These are phyloP conservation scores for Juglanconis juglandina DNA, from an alignment of 2,329 filamentous ascomycete genomes.

Conservation along the genomic window DNA sequence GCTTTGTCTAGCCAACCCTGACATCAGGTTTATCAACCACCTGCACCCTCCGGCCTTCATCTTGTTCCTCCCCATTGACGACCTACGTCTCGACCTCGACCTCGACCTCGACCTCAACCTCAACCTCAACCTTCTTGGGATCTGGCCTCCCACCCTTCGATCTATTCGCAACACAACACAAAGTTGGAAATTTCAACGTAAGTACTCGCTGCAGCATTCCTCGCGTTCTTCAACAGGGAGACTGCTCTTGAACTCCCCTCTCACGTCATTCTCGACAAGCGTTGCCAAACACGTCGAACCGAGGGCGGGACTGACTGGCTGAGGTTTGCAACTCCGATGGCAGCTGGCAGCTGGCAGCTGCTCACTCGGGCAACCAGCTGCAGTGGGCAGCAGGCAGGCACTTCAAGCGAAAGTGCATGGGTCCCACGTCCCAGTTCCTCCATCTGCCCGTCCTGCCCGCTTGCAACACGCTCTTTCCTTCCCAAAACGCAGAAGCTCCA, in stretches of 20 bases:
- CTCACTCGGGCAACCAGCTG: neutral
- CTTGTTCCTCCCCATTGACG: neutral
- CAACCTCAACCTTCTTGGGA: neutral
- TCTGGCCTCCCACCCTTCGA: neutral
- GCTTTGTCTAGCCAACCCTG: neutral
- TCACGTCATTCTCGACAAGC: neutral
- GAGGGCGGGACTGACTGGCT: too few species aligned
- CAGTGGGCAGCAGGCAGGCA: neutral
- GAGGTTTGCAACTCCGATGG: too few species aligned
- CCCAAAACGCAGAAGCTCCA: conserved; percentile 1
- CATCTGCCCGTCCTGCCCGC: neutral
- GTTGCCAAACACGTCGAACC: neutral
- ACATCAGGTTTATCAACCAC: neutral
- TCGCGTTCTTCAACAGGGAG: neutral
- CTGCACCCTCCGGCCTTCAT: neutral
- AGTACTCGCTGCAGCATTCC: neutral
- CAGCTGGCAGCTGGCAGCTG: too few species aligned
- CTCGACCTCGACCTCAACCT: neutral
- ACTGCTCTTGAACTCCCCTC: neutral
- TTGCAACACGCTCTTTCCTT: neutral
- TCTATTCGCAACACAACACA: neutral
- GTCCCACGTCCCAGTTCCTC: neutral
- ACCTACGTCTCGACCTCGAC: neutral
- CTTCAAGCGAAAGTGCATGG: neutral
- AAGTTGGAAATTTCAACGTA: neutral